Percentiles rank a stretch among this genome's conserved stretches.
phyloP scores from a whole-genome alignment of 2,329 filamentous ascomycete genomes.

The Alternaria sp. region DNA sequence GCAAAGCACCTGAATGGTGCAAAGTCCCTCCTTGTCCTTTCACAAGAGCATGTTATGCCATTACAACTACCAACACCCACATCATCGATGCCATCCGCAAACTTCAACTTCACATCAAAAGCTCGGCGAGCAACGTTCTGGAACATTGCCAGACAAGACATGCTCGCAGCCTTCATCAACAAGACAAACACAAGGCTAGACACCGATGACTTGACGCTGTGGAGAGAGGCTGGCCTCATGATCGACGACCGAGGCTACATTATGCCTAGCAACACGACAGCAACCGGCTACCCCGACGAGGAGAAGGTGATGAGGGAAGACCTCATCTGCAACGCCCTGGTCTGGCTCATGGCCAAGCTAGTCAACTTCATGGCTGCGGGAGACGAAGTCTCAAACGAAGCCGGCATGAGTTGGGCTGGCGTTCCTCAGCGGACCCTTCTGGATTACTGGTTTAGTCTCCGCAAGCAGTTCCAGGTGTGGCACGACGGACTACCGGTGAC shows the following conservation, averaged over 20 bases:
- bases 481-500: conserved; percentile 64
- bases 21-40: conserved; percentile 65
- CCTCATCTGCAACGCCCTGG: conserved; percentile 67
- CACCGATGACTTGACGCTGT: conserved; percentile 66
- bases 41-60: conserved; percentile 57
- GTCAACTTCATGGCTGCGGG: conserved; percentile 68
- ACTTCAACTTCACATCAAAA: conserved; percentile 54
- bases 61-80: conserved; percentile 52
- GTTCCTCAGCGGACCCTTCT: conserved; percentile 58
- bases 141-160: conserved; percentile 71
- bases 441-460: conserved; percentile 62
- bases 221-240: conserved; percentile 68
- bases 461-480: conserved; percentile 65
- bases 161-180: conserved; percentile 69
- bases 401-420: conserved; percentile 50
- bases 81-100: conserved; percentile 32
- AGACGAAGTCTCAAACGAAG: conserved; percentile 55
- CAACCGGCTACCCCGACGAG: conserved; percentile 51
- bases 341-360: conserved; percentile 71
- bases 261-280: conserved; percentile 52
- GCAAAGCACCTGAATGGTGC: conserved; percentile 69
- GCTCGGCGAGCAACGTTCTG: conserved; percentile 67
- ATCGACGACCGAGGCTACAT: conserved; percentile 61
- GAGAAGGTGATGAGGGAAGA: conserved; percentile 65
- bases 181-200: conserved; percentile 66